Conservation (phyloP, 306 rosid species). For the Hylodesmum podocarpum region DNA sequence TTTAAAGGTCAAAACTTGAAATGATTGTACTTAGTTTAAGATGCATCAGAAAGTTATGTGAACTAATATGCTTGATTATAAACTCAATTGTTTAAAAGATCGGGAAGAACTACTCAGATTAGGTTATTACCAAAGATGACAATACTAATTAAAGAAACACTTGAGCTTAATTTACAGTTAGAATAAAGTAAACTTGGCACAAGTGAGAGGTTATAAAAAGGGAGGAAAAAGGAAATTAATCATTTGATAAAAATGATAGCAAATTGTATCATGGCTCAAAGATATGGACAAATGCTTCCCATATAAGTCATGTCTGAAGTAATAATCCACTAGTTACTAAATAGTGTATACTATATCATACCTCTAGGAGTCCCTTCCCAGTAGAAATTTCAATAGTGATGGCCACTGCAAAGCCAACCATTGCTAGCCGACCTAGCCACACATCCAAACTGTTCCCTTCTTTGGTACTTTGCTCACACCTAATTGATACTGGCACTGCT, state of each 20-base stretch:
- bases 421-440: slow-evolving; percentile 87
- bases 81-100: neutral
- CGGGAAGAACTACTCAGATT: neutral
- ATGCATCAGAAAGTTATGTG: slow-evolving; percentile 15
- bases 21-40: neutral
- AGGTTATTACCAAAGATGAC: neutral
- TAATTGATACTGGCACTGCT: slow-evolving; percentile 58
- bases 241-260: slow-evolving; percentile 21
- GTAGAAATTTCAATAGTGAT: slow-evolving; percentile 74
- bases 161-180: neutral
- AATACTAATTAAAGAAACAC: too few species aligned
- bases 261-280: neutral
- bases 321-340: neutral
- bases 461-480: slow-evolving; percentile 72
- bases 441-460: slow-evolving; percentile 66
- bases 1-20: slow-evolving; percentile 7
- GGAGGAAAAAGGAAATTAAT: slow-evolving; percentile 7
- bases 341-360: slow-evolving; percentile 22
- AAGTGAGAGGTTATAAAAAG: neutral
- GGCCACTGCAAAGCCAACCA: slow-evolving; percentile 88
- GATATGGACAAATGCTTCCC: neutral
- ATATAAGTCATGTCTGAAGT: slow-evolving; percentile 20
- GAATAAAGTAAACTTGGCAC: neutral
- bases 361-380: slow-evolving; percentile 95
- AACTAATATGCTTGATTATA: neutral